Base-by-base conservation (phyloP, 2,329 filamentous ascomycete species). In the Fulvia fulva region DNA sequence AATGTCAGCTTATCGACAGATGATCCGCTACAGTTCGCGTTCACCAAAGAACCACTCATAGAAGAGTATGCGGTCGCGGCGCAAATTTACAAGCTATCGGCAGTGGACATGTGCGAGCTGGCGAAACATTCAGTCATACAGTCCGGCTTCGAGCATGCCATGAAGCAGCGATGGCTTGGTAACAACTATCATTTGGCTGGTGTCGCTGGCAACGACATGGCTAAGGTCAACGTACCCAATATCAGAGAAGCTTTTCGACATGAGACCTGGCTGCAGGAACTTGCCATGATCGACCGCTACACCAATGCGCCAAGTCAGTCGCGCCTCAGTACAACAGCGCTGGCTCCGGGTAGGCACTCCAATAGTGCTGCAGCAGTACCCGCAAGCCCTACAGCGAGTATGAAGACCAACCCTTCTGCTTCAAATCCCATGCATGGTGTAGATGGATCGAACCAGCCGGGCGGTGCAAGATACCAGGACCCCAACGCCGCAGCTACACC, bases 11-110 rank as follows among this genome's bases (percentile, higher is more conserved):
- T 99, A 5, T 97, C 93, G 1, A 97, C 94, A 0, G 94, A 99
- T 70, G 94, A 99, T 71, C 94, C 94, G 22, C 81, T 99, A 49
- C 94, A 99, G 71, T 99, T 99, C 72, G 94, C 94, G 1, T 99
- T 97, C 71, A 99, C 94, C 5, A 99, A 97, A 70, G 94, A 99
- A 74, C 94, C 94, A 0, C 77, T 99, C 57, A 99, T 99, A 65
- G 94, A 99, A 74, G 94, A 99, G 72, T 99, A 99, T 70, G 92
- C 93, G 0, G 94, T 99, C 8, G 94, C 94, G 3, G 94, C 94
- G 4, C 94, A 99, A 75, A 99, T 99, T 59, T 99, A 97, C 78
- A 97, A 97, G 77, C 84, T 99, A 41, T 95, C 87, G 69, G 89
- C 93, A 0, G 92, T 97, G 3, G 94, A 99, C 70, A 99, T 99